Base-by-base conservation (phyloP, 768 basidiomycete species). In the Rhizopogon roseolus region DNA sequence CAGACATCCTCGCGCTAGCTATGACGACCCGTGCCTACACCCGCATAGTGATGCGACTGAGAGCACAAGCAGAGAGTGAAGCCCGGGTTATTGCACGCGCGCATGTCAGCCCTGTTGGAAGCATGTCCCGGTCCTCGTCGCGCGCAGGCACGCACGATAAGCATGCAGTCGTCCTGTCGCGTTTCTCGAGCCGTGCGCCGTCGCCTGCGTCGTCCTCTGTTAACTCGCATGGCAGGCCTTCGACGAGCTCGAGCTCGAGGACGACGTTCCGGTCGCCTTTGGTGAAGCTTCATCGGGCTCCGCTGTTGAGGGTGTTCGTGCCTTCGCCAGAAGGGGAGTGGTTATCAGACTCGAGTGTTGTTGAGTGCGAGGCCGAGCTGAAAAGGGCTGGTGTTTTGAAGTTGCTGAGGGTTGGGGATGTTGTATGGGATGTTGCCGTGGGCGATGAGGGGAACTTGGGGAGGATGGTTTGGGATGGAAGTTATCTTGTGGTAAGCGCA, bases 391-490 rank as follows among this genome's bases (percentile, higher is more conserved):
- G 85, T 1, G 77, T 91, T 36, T 58, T 76, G 60, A 74, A 74
- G 41, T 66, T 90, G 42, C 67, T 94, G 67, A 76, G 86, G 45
- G 73, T 83, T 28, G 91, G 91, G 1, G 91, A 94, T 65, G 82
- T 93, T 0, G 81, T 93, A 13, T 93, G 91, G 90, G 92, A 93
- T 61, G 76, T 85, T 13, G 92, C 90, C 5, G 88, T 89, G 1
- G 86, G 88, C 8, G 90, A 93, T 63, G 90, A 93, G 64, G 88
- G 85, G 1, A 93, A 93, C 66, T 77, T 85, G 6, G 91, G 91
- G n/a, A 72, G 88, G 57, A 64, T 93, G 67, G 76, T 92, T 8
- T 93, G 90, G 90, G 92, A 93, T 64, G 91, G 91, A n/a, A 83
- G 81, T 55, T 93, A 91, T 70, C 76, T 93, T 6, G 83, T 93